Base-by-base conservation (phyloP, 1,139 yeast species). In the Suhomyces ambrosiae region DNA sequence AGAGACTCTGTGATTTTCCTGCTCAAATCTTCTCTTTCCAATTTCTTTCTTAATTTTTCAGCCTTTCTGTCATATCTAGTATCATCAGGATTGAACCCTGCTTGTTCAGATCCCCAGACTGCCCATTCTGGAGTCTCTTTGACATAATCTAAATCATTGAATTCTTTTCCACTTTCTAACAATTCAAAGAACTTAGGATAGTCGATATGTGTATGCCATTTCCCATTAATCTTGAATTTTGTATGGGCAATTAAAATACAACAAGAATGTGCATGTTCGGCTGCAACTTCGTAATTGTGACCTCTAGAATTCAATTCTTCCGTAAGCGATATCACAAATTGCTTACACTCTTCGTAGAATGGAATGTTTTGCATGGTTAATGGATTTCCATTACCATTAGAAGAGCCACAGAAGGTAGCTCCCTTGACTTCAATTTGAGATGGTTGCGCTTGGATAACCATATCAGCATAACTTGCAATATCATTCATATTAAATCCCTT, bases 311-410 rank as follows among this genome's bases (percentile, higher is more conserved):
- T 67, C 43, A 89, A 71, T 49, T 82, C 88, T 3, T 62, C 65
- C 28, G 79, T 75, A 47, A 89, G 74, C 9, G 66, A 69, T 37
- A 70, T 73, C 3, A 88, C 96, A 58, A 89, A 89, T 5, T 61
- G 65, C 52, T 81, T 82, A 56, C 96, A 90, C 58, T 89, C 97
- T 47, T 87, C 95, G 57, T 89, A 89, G 56, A 86, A 89, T 32
- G 97, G 97, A 38, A 89, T 90, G 55, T 89, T 89, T 59, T 88
- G 92, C 97, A 89, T 89, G 3, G 97, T 88, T 49, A 89, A 71
- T 32, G 96, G 92, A 55, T 88, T 88, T 31, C 92, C 90, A 57
- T 87, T 85, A 37, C 84, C 86, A 44, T 66, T 69, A 13, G 87
- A 80, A 0, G 94, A 82, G 1, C 96, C 96, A 64, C 96, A 88